Base-by-base conservation (phyloP, 768 basidiomycete genomes). In the Boletus sp. region DNA sequence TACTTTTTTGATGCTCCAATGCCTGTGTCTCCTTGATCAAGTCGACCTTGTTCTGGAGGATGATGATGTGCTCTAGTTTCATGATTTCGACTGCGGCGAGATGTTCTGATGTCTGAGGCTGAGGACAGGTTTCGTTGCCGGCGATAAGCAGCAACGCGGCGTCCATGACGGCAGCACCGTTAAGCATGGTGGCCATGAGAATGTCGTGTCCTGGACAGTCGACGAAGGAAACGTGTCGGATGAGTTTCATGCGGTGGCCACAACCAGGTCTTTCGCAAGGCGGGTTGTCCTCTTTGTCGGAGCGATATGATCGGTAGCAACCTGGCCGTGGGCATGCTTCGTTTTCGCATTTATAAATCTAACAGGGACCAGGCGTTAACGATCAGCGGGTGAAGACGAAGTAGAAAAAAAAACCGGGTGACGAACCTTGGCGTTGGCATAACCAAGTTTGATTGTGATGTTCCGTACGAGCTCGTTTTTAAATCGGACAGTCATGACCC, bases 171-270 rank as follows among this genome's bases (percentile, higher is more conserved):
- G 97, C 97, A 39, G 97, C 97, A 72, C 96, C 97, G 81, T 98
- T 98, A 63, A 99, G 79, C 97, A 99, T 99, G 60, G 96, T 99
- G 47, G 97, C 97, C 97, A 99, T 99, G 72, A 99, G 86, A 85
- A 99, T 98, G 73, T 98, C 94, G 83, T 96, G 95, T 57, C 95
- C 92, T 1, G 91, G 93, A 64, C 89, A 93, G 73, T 99, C 97
- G 68, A 99, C 97, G 73, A 99, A 99, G 4, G 96, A 98, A 66
- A 98, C 95, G 66, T 99, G 97, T 61, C 95, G 87, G 59, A 98
- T 69, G 61, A 98, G 84, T 64, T 88, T 88, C 93, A 98, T 94
- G 17, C 83, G 82, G 52, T 85, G 84, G 37, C 85, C 87, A 74
- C 97, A 98, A 56, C 93, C 92, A 21, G 92, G 90, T 19, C 93